phyloP scores from a whole-genome alignment of 768 basidiomycete genomes.

The Pilatotrama ljubarskyi region DNA sequence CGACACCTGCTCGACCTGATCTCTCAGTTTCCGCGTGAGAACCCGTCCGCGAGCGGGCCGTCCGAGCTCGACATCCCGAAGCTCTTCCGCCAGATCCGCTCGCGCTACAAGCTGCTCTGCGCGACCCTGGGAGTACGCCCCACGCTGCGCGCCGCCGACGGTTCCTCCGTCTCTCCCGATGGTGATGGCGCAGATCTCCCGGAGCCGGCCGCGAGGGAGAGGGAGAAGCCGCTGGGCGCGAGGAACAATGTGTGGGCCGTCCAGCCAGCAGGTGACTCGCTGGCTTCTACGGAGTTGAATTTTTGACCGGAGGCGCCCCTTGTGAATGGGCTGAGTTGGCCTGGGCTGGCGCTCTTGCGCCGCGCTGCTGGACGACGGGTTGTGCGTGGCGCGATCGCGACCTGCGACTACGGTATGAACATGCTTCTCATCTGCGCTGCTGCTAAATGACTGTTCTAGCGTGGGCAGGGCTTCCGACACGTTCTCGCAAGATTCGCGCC shows the following conservation, averaged over 20 bases:
- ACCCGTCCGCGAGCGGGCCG: conserved; percentile 52
- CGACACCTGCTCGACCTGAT: conserved; percentile 71
- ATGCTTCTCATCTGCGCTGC: background rate
- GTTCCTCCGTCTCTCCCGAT: conserved; percentile 12
- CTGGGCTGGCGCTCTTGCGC: background rate
- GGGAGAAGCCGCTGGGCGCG: conserved; percentile 1
- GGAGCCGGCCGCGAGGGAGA: background rate
- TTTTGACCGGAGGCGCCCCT: conserved; percentile 7
- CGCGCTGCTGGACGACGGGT: conserved; percentile 1
- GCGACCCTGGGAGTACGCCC: conserved; percentile 73
- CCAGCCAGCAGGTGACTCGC: conserved; percentile 5
- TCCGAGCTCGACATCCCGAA: conserved; percentile 69
- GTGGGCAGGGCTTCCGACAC: background rate
- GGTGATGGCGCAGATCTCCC: background rate
- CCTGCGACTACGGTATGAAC: background rate
- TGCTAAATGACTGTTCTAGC: background rate
- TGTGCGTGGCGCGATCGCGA: background rate
- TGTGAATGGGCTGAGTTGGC: background rate
- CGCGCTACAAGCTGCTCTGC: conserved; percentile 85
- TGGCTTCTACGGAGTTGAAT: conserved; percentile 16
- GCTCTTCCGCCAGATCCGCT: conserved; percentile 81
- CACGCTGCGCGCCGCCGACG: conserved; percentile 34
- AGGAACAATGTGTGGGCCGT: conserved; percentile 21
- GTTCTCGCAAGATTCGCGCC: background rate
- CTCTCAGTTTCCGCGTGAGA: conserved; percentile 71